Base-by-base conservation (phyloP, 2,329 filamentous ascomycete species). In the Blumeria hordei region DNA sequence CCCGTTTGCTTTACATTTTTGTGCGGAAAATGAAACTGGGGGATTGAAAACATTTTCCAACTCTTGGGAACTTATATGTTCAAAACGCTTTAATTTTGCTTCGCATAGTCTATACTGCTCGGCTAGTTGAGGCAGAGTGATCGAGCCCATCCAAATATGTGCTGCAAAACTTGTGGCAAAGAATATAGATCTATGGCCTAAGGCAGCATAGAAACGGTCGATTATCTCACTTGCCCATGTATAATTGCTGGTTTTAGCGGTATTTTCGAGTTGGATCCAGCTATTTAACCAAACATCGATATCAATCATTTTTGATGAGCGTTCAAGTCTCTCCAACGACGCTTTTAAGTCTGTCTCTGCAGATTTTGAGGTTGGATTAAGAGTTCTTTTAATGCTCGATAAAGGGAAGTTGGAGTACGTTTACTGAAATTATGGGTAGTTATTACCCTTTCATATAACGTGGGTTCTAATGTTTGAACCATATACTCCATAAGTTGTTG, bases 261-360 rank as follows among this genome's bases (percentile, higher is more conserved):
- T 52, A 11, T 21, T 52, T 36, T 52, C 28, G 7, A 35, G 32
- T 36, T 36, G 12, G 3, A 52, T 52, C 49, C 49, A 52, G 33
- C 49, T 52, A 36, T 52, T 52, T 35, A 52, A 11, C 49, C 49
- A 52, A 37, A 52, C 16, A 52, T 36, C 49, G 2, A 36, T 52
- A 16, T 52, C 49, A n/a, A 34, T n/a, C 6, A 34, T 52, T 36
- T 52, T 52, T n/a, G 49, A 52, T 7, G 32, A 35, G 11, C 33
- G 1, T 16, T 36, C 28, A 52, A 52, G 49, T 35, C 3, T 52
- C 6, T 10, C 33, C 11, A 35, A 4, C 36, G 32, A 35, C 8
- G 12, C 10, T 52, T 52, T 32, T 6, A 52, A 18, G 12, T 8
- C 49, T 7, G 10, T 52, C 36, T 52, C 49, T 8, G 49, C 49